Conservation (phyloP, 1,284 basidiomycete genomes). For the Tausonia pullulans region DNA sequence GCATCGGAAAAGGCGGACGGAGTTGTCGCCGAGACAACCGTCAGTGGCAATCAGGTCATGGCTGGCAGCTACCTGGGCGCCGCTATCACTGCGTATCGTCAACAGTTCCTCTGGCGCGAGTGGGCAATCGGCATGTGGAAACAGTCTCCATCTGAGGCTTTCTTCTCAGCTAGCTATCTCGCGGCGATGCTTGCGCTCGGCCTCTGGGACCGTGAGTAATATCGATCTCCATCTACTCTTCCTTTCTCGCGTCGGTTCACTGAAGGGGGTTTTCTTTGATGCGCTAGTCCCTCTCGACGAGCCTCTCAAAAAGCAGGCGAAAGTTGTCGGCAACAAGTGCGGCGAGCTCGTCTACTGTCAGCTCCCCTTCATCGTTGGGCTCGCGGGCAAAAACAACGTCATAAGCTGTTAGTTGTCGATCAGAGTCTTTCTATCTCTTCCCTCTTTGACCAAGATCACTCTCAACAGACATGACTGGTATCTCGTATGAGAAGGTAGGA, state of each 20-base stretch:
- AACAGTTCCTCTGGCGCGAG: constrained; percentile 1
- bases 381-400: constrained; percentile 35
- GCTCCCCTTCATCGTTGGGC: constrained; percentile 32
- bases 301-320: background rate
- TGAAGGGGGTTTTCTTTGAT: background rate
- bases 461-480: constrained; percentile 27
- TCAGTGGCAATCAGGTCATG: background rate
- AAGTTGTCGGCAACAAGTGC: background rate
- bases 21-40: background rate
- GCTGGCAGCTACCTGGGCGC: background rate
- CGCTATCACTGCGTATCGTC: background rate
- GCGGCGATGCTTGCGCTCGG: background rate
- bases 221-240: background rate
- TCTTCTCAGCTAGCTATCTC: background rate
- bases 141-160: background rate
- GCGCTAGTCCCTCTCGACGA: background rate
- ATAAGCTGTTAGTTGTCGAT: constrained; percentile 20
- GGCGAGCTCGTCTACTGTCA: constrained; percentile 12
- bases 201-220: background rate
- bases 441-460: no score
- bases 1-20: background rate
- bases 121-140: background rate
- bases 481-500: constrained; percentile 33
- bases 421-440: no score
- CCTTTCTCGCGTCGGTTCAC: background rate